Evolutionary conservation across 805 yeast genomes (phyloP).

Genomic region (Saturnispora hagleri): DNA sequence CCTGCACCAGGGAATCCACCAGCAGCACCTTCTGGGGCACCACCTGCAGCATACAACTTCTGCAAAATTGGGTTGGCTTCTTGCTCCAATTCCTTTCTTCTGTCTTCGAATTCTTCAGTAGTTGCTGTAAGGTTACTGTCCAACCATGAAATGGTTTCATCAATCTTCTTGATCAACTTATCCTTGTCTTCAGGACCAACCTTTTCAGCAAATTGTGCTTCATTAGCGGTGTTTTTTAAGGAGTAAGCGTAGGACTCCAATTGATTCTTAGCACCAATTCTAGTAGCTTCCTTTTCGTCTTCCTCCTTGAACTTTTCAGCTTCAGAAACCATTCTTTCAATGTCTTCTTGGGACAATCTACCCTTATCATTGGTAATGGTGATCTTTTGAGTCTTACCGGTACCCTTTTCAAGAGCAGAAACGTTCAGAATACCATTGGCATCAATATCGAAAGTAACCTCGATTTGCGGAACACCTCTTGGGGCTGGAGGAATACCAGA

Average conservation of each 20-base stretch:
- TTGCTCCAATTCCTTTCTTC: conserved; percentile 92
- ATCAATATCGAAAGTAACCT: conserved; percentile 93
- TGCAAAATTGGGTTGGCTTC: conserved; percentile 94
- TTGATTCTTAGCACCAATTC: conserved; percentile 98
- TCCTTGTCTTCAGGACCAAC: conserved; percentile 39
- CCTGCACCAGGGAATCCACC: conserved; percentile 30
- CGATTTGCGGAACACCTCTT: conserved; percentile 97
- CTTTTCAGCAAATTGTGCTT: conserved; percentile 64
- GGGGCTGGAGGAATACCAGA: conserved; percentile 98
- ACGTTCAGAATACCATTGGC: conserved; percentile 97
- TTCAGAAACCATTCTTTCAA: conserved; percentile 95
- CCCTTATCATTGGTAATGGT: conserved; percentile 99
- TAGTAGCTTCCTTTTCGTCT: conserved; percentile 95
- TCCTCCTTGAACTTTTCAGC: conserved; percentile 97
- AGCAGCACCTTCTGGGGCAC: conserved; percentile 60
- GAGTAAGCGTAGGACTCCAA: conserved; percentile 96
- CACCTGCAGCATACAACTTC: conserved; percentile 93
- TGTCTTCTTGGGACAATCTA: conserved; percentile 94
- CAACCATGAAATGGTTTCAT: conserved; percentile 77
- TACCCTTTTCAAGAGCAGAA: conserved; percentile 95
- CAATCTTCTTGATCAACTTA: conserved; percentile 65
- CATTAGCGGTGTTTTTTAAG: conserved; percentile 90
- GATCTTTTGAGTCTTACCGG: conserved; percentile 94
- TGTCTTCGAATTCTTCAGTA: conserved; percentile 84
- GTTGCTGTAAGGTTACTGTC: conserved; percentile 90